These are phyloP conservation scores for Papiliotrema fonsecae DNA, from an alignment of 1,284 basidiomycete genomes.

Conservation along the genomic window DNA sequence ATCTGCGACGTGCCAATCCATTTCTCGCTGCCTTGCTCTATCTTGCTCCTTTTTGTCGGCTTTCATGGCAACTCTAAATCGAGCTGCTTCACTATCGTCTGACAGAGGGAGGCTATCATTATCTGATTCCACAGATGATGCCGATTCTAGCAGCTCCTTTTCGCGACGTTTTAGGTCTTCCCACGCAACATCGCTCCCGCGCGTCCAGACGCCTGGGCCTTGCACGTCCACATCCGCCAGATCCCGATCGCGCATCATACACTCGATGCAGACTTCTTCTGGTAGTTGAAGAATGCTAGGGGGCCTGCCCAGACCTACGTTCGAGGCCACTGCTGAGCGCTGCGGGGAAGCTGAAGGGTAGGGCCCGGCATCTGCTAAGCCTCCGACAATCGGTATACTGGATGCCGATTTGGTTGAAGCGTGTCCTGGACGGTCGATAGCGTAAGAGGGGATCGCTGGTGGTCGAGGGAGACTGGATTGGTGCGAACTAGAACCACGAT, in stretches of 20 bases:
- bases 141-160: conserved; percentile 40
- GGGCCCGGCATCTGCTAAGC: conserved; percentile 40
- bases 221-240: conserved; percentile 93
- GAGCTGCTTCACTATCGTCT: conserved; percentile 24
- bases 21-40: conserved; percentile 22
- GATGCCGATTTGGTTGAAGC: conserved; percentile 36
- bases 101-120: conserved; percentile 1
- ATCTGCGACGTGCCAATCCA: conserved; percentile 21
- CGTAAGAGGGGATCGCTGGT: conserved; percentile 4
- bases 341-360: conserved; percentile 22
- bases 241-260: conserved; percentile 97
- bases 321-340: not conserved
- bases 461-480: conserved; percentile 18
- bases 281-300: conserved; percentile 11
- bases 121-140: conserved; percentile 11
- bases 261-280: conserved; percentile 86
- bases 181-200: conserved; percentile 77
- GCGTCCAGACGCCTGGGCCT: conserved; percentile 81
- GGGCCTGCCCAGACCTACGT: not conserved
- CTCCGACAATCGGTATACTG: conserved; percentile 34
- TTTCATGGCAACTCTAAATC: conserved; percentile 15
- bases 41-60: conserved; percentile 19
- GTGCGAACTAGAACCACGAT: too few relatives aligned
- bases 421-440: not conserved
- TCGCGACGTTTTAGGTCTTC: conserved; percentile 74